Evolutionary conservation across 1,284 basidiomycete genomes (phyloP).

Genomic region (Phellopilus nigrolimitatus): DNA sequence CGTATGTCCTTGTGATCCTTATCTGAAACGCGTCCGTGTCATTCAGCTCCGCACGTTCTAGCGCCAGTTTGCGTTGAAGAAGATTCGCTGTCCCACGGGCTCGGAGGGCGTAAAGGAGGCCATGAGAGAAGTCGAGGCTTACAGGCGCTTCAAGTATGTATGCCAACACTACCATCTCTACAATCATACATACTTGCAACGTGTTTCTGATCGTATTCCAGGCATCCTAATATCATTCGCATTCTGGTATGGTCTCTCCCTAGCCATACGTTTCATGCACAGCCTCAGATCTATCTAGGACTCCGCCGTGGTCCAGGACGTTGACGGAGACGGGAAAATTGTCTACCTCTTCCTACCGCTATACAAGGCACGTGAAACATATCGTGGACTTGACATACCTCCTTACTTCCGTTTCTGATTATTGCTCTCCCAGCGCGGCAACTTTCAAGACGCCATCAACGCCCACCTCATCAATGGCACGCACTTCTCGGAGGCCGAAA

Average conservation of each 20-base stretch:
- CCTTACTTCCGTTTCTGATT: slow-evolving; percentile 23
- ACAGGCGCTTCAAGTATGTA: slow-evolving; percentile 82
- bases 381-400: slow-evolving; percentile 1
- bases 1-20: slow-evolving; percentile 37
- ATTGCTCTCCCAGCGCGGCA: slow-evolving; percentile 61
- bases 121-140: slow-evolving; percentile 89
- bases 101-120: slow-evolving; percentile 78
- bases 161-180: slow-evolving; percentile 1
- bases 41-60: too few relatives aligned
- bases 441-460: slow-evolving; percentile 94
- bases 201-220: slow-evolving; percentile 34
- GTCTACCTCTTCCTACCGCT: slow-evolving; percentile 91
- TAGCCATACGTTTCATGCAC: slow-evolving; percentile 2
- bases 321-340: slow-evolving; percentile 89
- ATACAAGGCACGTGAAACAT: slow-evolving; percentile 69
- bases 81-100: slow-evolving; percentile 83
- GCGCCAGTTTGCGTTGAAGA: slow-evolving; percentile 91
- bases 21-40: neutral
- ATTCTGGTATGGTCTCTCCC: slow-evolving; percentile 56
- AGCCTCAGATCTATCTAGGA: slow-evolving; percentile 45
- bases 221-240: slow-evolving; percentile 86
- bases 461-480: slow-evolving; percentile 79
- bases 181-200: slow-evolving; percentile 7
- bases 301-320: slow-evolving; percentile 91
- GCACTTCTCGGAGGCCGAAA: slow-evolving; percentile 83